Conservation (phyloP, 116 monocot species). For the Phalaenopsis hybrid region DNA sequence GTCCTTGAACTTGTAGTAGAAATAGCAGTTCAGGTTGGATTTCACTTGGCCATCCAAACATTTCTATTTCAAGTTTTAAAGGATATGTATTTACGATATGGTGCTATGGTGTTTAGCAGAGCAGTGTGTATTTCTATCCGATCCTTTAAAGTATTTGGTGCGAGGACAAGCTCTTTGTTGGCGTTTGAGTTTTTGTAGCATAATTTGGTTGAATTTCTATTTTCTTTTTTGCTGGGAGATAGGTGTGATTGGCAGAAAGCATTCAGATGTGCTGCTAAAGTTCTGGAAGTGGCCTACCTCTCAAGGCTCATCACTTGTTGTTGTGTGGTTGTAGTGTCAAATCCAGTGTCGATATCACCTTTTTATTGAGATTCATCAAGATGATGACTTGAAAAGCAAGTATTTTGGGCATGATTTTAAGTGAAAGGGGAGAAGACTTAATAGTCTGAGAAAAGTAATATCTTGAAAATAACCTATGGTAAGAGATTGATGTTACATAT, state of each 20-base stretch:
- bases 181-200: background rate
- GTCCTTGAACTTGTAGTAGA: background rate
- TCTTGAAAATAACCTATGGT: background rate
- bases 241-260: background rate
- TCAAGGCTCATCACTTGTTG: background rate
- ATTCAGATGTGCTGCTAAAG: background rate
- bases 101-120: background rate
- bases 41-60: background rate
- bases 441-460: background rate
- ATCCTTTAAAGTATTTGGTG: no score
- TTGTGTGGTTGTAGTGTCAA: background rate
- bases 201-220: background rate
- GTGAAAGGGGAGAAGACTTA: background rate
- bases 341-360: background rate
- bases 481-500: background rate
- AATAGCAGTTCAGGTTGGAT: background rate
- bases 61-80: background rate
- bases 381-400: background rate
- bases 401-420: no score
- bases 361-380: background rate
- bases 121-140: background rate
- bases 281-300: background rate
- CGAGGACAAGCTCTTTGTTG: no score
- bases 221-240: background rate
- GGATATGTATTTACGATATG: background rate